Base-by-base conservation (phyloP, 2,329 filamentous ascomycete genomes). In the Alternaria burnsii region DNA sequence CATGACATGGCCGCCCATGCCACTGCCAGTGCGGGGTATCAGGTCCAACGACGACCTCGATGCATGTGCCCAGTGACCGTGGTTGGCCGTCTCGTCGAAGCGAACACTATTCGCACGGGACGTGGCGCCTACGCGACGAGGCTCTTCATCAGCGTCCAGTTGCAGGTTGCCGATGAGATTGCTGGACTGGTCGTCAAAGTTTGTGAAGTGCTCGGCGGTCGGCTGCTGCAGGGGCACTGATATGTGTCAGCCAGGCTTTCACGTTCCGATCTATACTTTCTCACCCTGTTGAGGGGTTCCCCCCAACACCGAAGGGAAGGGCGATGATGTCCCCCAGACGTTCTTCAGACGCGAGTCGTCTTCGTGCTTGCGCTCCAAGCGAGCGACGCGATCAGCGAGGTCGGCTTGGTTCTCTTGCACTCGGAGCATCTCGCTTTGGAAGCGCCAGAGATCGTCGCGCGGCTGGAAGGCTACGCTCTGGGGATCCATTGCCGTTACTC, bases 91-190 rank as follows among this genome's bases (percentile, higher is more conserved):
- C 77, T 98, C 94, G 75, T 98, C 95, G 72, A 99, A 99, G 38
- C 95, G 91, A 69, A 99, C 95, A 75, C 95, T 98, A 76, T 98
- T 98, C 48, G 95, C 94, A 70, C 95, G 87, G 18, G 95, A 99
- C 18, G 93, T 91, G 20, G 92, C 92, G 55, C 95, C 92, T 65
- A 94, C 88, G 38, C 93, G 88, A 58, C 93, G 89, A 32, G 91
- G 91, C 74, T 94, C 91, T 64, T 98, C 93, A 63, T 97, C 94
- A 5, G 90, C 86, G 66, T 97, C 94, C 7, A 98, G 84, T 60
- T 94, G 92, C 59, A 97, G 85, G 55, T 91, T 92, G 52, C 89
- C 90, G 50, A 97, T 86, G 60, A 95, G 84, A 71, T 89, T 91
- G 73, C 91, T 91, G 48, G 91, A 89, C 67, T 96, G 91, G 72